Base-by-base conservation (phyloP, 177 flowering plant genomes). In the Vitis hybrid region DNA sequence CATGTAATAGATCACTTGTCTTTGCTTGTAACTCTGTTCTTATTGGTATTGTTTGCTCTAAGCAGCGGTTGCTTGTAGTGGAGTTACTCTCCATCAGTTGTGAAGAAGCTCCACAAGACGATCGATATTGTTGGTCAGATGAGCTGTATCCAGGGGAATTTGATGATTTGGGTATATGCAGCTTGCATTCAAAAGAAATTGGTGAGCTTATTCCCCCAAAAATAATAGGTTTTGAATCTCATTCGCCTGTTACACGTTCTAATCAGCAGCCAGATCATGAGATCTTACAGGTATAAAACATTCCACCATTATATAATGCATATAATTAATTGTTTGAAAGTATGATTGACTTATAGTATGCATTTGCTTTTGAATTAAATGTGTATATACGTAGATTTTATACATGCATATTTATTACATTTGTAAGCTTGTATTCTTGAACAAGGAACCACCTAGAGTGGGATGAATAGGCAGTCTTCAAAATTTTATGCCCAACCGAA, bases 141-240 rank as follows among this genome's bases (percentile, higher is more conserved):
- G 93, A 94, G 82, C 80, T 94, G 64, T 94, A 91, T 82, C 77
- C 76, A 2, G 97, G 94, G 21, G 97, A 94, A 78, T 83, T 85
- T 67, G 80, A 84, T 57, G 89, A 91, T 76, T 75, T 92, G 76
- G 67, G 73, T 24, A 56, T 20, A 41, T 76, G 87, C 74, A 68
- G 77, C 74, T 72, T 88, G 71, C 84, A 68, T 65, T 77, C 82
- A n/a, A 63, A 73, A 59, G 87, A 88, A 78, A 74, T 59, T 68
- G 49, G 66, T 66, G 69, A 77, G 69, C 91, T 85, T 35, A 12
- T 79, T 55, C 71, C 70, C 69, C 93, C 98, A 53, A 77, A 68
- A 66, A 65, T 82, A 68, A 66, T 58, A 65, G 81, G 72, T 20
- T 61, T 50, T 54, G 75, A 81, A 18, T 72, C 73, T 46, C 76